Evolutionary conservation across 2,329 filamentous ascomycete species (phyloP).

Genomic region (Claviceps paspali): DNA sequence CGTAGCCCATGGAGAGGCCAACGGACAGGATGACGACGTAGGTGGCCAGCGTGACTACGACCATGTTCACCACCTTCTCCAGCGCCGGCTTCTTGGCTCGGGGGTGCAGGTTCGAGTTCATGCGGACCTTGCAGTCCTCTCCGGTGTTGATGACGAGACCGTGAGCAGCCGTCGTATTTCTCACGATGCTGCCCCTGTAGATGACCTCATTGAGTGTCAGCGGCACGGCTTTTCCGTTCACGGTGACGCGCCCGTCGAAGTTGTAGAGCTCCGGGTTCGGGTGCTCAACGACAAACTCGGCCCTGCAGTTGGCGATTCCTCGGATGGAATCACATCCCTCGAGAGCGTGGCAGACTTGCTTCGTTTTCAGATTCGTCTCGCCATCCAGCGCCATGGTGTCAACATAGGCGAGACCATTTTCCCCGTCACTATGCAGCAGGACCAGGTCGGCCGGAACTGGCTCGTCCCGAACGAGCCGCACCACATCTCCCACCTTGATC

Average conservation of each 20-base stretch:
- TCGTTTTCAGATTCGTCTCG: slow-evolving; percentile 97
- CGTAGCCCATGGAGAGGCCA: slow-evolving; percentile 68
- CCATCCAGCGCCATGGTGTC: slow-evolving; percentile 96
- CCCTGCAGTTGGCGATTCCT: slow-evolving; percentile 55
- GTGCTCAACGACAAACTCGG: slow-evolving; percentile 93
- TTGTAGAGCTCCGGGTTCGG: slow-evolving; percentile 98
- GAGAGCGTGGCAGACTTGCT: slow-evolving; percentile 57
- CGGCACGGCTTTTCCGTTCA: slow-evolving; percentile 85
- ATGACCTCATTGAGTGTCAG: slow-evolving; percentile 86
- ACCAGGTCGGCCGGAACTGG: slow-evolving; percentile 91
- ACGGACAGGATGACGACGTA: slow-evolving; percentile 68
- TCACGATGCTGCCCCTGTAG: slow-evolving; percentile 78
- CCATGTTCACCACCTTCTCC: slow-evolving; percentile 71
- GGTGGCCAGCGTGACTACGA: slow-evolving; percentile 58
- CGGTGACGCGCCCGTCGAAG: slow-evolving; percentile 89
- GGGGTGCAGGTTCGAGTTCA: slow-evolving; percentile 87
- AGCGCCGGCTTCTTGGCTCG: slow-evolving; percentile 74
- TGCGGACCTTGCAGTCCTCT: slow-evolving; percentile 92
- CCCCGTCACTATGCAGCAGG: slow-evolving; percentile 84
- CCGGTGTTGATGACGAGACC: slow-evolving; percentile 84
- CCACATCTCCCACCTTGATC: slow-evolving; percentile 79
- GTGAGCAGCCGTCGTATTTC: slow-evolving; percentile 95
- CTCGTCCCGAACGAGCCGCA: slow-evolving; percentile 86
- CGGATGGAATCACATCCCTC: too few relatives aligned
- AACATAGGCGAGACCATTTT: slow-evolving; percentile 95